A percentile compares a stretch with the other conserved stretches of the same genome.
These are phyloP conservation scores for Zymoseptoria ardabiliae DNA, from an alignment of 2,329 filamentous ascomycete genomes.

Conservation along the genomic window DNA sequence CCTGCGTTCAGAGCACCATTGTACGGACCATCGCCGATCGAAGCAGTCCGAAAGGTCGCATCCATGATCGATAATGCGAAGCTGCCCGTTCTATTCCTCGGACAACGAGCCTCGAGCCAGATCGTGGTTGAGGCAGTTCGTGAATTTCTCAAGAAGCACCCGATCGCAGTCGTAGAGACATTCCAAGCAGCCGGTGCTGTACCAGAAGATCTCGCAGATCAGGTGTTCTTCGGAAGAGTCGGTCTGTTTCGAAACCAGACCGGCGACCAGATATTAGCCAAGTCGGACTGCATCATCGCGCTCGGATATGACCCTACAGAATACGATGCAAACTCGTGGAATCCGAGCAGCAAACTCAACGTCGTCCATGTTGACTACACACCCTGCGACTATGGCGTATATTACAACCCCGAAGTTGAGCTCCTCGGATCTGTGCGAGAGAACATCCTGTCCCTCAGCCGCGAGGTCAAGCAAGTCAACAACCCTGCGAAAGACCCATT, in stretches of 20 bases:
- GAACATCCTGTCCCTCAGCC: slow-evolving; percentile 34
- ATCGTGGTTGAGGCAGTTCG: slow-evolving; percentile 38
- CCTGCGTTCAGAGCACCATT: slow-evolving; percentile 36
- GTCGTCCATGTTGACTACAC: slow-evolving; percentile 42
- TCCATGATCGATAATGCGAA: slow-evolving; percentile 28
- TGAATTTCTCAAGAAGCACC: slow-evolving; percentile 35
- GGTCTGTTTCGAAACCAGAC: slow-evolving; percentile 45
- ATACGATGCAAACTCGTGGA: slow-evolving; percentile 43
- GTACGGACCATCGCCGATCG: slow-evolving; percentile 34
- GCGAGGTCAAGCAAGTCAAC: slow-evolving; percentile 28
- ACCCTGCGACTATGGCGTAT: slow-evolving; percentile 34
- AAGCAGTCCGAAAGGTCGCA: slow-evolving; percentile 30
- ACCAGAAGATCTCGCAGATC: slow-evolving; percentile 34
- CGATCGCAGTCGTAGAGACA: slow-evolving; percentile 43
- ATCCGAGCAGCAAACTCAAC: slow-evolving; percentile 31
- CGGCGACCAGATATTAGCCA: slow-evolving; percentile 39
- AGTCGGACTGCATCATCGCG: slow-evolving; percentile 40
- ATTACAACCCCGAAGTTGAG: slow-evolving; percentile 38
- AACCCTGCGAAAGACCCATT: slow-evolving; percentile 32
- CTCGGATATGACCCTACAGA: slow-evolving; percentile 44
- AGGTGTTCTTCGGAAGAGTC: slow-evolving; percentile 42
- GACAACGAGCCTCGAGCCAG: slow-evolving; percentile 37
- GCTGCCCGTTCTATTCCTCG: slow-evolving; percentile 41
- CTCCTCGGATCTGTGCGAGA: slow-evolving; percentile 38
- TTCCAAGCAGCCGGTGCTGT: slow-evolving; percentile 46